Evolutionary conservation across 1,284 basidiomycete genomes (phyloP), one percentile per base, ranked within the genome.

Genomic region (Violaceomyces palustris): DNA sequence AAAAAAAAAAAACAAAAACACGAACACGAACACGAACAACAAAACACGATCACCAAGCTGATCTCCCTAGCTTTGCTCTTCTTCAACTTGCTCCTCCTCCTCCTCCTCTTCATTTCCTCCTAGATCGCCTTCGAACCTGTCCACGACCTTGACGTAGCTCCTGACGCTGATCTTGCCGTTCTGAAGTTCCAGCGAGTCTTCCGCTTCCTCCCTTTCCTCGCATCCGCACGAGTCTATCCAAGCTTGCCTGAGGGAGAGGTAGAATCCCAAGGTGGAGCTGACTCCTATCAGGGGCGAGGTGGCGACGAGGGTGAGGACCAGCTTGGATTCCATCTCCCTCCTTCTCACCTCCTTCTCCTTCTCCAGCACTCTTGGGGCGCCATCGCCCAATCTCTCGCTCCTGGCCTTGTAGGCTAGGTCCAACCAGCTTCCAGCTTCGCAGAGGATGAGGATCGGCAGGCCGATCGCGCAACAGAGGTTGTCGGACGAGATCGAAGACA

Each of bases 91-190:
- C 36, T 57, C 42, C 22, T 47, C 39, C 32, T 46, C 38, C 28
- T 44, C 36, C 36, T 49, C 85, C 83, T 32, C 88, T 2, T 41
- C 89, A 68, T 91, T 61, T 15, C 55, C 55, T 4, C 68, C 46
- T 77, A 22, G 80, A 79, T 9, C 35, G 10, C 38, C 25, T 34
- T n/a, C 79, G 15, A 80, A 80, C 36, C 79, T 76, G 18, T 78
- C 79, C 5, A 77, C 76, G 8, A 26, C 18, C 30, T 30, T 23
- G 27, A 36, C 29, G 8, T 29, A 26, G 6, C 24, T 21, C 17
- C 19, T 10, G 2, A 31, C 28, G 9, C 27, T 36, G 17, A 35
- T 9, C 26, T 35, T 37, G 24, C 15, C 35, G 15, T 30, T 35
- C n/a, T 39, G 24, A 26, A 10, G n/a, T 37, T 15, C 27, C 26